These are phyloP conservation scores for Pyricularia sp. DNA, from an alignment of 2,329 filamentous ascomycete species.

Conservation along the genomic window DNA sequence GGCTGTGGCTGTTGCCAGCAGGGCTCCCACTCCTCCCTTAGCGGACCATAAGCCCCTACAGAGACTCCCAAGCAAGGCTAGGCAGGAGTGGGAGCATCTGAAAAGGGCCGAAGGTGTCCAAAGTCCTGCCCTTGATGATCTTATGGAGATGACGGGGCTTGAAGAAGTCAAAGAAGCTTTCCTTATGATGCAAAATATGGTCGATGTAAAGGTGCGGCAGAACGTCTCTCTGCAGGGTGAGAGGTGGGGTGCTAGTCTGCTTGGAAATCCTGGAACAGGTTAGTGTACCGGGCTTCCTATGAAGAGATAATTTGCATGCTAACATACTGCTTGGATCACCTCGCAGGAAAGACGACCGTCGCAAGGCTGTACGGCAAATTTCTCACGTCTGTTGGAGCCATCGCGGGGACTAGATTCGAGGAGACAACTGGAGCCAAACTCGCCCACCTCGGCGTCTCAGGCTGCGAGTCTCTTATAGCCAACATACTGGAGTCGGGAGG, in stretches of 20 bases:
- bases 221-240: constrained; percentile 39
- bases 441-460: constrained; percentile 46
- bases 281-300: constrained; percentile 8
- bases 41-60: neutral
- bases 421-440: constrained; percentile 58
- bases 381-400: constrained; percentile 44
- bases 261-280: constrained; percentile 61
- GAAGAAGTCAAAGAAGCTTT: constrained; percentile 55
- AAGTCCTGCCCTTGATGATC: constrained; percentile 42
- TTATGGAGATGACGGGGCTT: constrained; percentile 61
- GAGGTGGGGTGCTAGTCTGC: constrained; percentile 46
- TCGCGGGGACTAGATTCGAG: constrained; percentile 46
- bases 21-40: neutral
- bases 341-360: constrained; percentile 56
- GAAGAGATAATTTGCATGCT: neutral
- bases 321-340: neutral
- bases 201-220: constrained; percentile 49
- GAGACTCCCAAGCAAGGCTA: constrained; percentile 16
- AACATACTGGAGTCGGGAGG: constrained; percentile 44
- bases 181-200: constrained; percentile 45
- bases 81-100: constrained; percentile 46
- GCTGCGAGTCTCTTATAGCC: constrained; percentile 43
- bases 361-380: constrained; percentile 58
- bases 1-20: neutral
- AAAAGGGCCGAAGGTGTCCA: constrained; percentile 38